A percentile compares a stretch with the other conserved stretches of the same genome.
These are phyloP conservation scores for Capronia epimyces DNA, from an alignment of 2,329 filamentous ascomycete species.

Conservation along the genomic window DNA sequence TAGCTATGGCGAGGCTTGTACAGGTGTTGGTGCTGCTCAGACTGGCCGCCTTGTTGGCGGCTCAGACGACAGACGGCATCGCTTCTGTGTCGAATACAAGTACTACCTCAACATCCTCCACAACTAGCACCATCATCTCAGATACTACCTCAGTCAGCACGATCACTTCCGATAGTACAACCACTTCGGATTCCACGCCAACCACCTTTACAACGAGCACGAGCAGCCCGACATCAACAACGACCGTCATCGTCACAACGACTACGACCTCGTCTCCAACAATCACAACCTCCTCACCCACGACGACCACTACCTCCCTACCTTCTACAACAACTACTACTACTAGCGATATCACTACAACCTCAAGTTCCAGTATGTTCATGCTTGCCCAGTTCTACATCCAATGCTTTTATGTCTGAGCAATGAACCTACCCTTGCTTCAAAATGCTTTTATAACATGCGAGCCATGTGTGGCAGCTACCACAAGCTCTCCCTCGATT, in stretches of 20 bases:
- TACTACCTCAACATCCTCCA: not conserved
- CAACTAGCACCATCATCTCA: conserved; percentile 1
- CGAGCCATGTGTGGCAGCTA: conserved; percentile 17
- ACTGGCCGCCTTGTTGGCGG: conserved; percentile 7
- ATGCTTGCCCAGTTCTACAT: conserved; percentile 1
- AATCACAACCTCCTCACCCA: not conserved
- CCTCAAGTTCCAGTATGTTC: conserved; percentile 16
- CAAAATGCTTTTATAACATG: conserved; percentile 14
- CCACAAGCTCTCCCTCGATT: conserved; percentile 15
- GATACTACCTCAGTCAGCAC: conserved; percentile 2
- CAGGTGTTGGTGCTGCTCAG: conserved; percentile 7
- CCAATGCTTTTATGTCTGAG: conserved; percentile 7
- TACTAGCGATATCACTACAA: not conserved
- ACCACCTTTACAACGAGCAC: conserved; percentile 1
- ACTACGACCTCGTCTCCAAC: not conserved
- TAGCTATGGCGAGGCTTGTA: conserved; percentile 15
- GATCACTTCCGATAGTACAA: conserved; percentile 4
- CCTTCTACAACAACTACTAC: not conserved
- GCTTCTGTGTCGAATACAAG: conserved; percentile 1
- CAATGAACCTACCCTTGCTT: conserved; percentile 2
- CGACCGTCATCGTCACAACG: not conserved
- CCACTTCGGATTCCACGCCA: not conserved
- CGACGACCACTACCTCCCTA: not conserved
- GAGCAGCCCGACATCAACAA: not conserved
- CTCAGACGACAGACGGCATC: not conserved